Evolutionary conservation across 2,329 filamentous ascomycete genomes (phyloP).

Genomic region (Blastomyces emzantsi): DNA sequence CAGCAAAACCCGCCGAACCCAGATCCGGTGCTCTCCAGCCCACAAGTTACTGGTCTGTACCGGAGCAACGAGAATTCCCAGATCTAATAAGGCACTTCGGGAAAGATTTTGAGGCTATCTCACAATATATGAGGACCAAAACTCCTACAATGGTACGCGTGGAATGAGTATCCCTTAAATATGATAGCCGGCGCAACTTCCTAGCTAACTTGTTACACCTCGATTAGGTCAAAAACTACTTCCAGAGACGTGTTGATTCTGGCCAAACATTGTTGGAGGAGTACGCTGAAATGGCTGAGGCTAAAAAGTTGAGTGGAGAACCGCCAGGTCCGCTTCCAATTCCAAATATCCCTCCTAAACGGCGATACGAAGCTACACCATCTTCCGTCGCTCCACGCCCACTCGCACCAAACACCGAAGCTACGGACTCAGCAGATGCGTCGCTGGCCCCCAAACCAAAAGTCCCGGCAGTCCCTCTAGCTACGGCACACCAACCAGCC

Average conservation of each 20-base stretch:
- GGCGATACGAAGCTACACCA: slow-evolving; percentile 40
- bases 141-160: slow-evolving; percentile 43
- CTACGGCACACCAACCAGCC: slow-evolving; percentile 26
- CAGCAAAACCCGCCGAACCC: slow-evolving; percentile 18
- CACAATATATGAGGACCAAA: slow-evolving; percentile 44
- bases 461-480: slow-evolving; percentile 18
- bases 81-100: slow-evolving; percentile 40
- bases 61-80: slow-evolving; percentile 41
- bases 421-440: slow-evolving; percentile 26
- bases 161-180: slow-evolving; percentile 1
- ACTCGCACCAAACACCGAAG: slow-evolving; percentile 37
- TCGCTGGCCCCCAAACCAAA: slow-evolving; percentile 26
- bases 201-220: slow-evolving; percentile 4
- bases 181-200: background rate
- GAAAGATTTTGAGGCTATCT: slow-evolving; percentile 41
- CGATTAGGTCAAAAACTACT: slow-evolving; percentile 43
- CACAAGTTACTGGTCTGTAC: slow-evolving; percentile 46
- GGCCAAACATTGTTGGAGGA: slow-evolving; percentile 39
- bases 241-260: slow-evolving; percentile 36
- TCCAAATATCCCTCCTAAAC: slow-evolving; percentile 38
- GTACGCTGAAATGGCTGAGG: slow-evolving; percentile 35
- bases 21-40: slow-evolving; percentile 35
- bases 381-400: slow-evolving; percentile 35
- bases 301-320: slow-evolving; percentile 38
- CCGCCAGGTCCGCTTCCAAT: slow-evolving; percentile 36